Conservation (phyloP, 306 rosid species). For the Quercus variabilis region DNA sequence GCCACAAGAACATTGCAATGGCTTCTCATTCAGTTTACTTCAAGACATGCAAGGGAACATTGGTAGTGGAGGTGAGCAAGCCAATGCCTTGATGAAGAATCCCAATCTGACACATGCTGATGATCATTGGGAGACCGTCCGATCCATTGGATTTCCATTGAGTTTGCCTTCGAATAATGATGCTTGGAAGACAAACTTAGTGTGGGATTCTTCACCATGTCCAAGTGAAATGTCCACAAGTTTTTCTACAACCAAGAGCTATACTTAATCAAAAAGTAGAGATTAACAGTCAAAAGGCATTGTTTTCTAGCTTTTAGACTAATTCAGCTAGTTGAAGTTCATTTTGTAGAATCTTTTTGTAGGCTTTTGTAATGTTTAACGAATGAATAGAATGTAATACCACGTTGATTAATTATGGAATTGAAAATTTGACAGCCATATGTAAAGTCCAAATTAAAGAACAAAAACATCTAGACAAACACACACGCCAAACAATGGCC, state of each 20-base stretch:
- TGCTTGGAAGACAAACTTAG: conserved; percentile 71
- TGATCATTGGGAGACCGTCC: conserved; percentile 40
- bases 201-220: conserved; percentile 70
- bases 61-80: conserved; percentile 7
- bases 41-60: conserved; percentile 24
- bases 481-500: neutral
- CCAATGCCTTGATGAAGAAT: conserved; percentile 33
- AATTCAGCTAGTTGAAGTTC: neutral
- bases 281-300: conserved; percentile 22
- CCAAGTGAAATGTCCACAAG: conserved; percentile 62
- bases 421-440: neutral
- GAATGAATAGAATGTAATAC: neutral
- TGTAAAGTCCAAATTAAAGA: neutral
- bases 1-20: conserved; percentile 36
- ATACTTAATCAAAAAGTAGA: conserved; percentile 29
- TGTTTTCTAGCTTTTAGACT: conserved; percentile 29
- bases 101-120: conserved; percentile 27
- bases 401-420: neutral
- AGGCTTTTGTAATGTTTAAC: neutral
- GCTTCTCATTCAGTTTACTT: conserved; percentile 33
- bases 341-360: neutral
- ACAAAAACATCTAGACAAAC: neutral
- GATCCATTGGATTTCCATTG: conserved; percentile 47
- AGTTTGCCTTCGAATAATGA: conserved; percentile 37
- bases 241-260: conserved; percentile 57